Evolutionary conservation across 495 filamentous ascomycete species (phyloP).

Genomic region (Aspergillus steynii): DNA sequence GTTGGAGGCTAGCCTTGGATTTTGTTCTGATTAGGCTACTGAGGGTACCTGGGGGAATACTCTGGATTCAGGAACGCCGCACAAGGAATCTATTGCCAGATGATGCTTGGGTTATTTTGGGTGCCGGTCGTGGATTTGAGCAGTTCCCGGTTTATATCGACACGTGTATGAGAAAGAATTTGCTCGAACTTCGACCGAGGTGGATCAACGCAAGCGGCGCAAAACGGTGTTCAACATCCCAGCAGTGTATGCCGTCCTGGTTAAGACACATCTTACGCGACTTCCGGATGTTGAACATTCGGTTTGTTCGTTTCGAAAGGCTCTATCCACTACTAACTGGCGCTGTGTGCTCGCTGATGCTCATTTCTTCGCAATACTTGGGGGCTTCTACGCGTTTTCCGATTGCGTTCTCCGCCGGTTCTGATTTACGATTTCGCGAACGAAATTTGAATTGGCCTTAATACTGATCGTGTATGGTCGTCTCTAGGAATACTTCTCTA

Average conservation of each 20-base stretch:
- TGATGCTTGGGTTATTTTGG: not conserved
- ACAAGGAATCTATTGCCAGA: not conserved
- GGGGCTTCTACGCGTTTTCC: constrained; percentile 29
- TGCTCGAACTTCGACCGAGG: not conserved
- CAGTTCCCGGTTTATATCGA: not conserved
- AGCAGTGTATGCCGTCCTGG: not conserved
- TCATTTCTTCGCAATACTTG: constrained; percentile 37
- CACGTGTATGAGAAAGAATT: not conserved
- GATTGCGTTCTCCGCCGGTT: constrained; percentile 26
- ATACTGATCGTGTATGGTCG: constrained; percentile 43
- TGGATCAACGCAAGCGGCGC: not conserved
- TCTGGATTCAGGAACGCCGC: constrained; percentile 1
- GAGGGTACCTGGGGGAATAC: constrained; percentile 16
- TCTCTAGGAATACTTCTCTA: constrained; percentile 91
- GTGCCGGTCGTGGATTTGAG: constrained; percentile 1
- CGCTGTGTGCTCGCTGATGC: constrained; percentile 73
- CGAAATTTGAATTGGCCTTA: constrained; percentile 26
- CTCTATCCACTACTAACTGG: constrained; percentile 45
- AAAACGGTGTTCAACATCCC: not conserved
- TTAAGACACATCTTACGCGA: not conserved
- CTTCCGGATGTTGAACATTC: not conserved
- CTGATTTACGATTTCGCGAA: constrained; percentile 9
- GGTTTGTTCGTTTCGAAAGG: not conserved
- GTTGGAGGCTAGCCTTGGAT: constrained; percentile 1
- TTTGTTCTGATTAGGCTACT: not conserved